Conservation (phyloP, 257 asterid genomes). For the Solanum pinnatisectum region DNA sequence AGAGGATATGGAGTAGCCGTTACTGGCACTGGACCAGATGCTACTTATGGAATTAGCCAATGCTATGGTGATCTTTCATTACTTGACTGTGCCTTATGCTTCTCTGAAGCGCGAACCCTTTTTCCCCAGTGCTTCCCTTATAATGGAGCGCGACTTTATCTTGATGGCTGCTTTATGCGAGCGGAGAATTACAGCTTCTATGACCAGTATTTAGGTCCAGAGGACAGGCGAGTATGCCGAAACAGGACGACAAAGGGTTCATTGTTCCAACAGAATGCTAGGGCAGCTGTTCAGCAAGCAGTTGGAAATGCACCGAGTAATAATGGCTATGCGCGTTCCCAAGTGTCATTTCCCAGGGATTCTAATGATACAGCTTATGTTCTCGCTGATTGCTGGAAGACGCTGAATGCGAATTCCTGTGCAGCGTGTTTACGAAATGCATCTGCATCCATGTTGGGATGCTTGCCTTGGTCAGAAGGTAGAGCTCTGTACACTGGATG, state of each 20-base stretch:
- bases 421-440: constrained; percentile 55
- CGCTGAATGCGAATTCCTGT: constrained; percentile 28
- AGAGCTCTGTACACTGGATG: constrained; percentile 57
- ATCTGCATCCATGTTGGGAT: constrained; percentile 21
- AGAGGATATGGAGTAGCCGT: constrained; percentile 4
- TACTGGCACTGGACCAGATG: constrained; percentile 2
- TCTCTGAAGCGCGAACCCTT: constrained; percentile 3
- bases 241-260: constrained; percentile 25
- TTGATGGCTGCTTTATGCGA: constrained; percentile 23
- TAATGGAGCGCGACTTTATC: neutral
- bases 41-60: constrained; percentile 8
- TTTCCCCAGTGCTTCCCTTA: constrained; percentile 4
- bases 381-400: constrained; percentile 60
- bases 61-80: constrained; percentile 21
- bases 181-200: constrained; percentile 5
- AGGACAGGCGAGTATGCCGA: constrained; percentile 43
- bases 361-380: constrained; percentile 32
- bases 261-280: constrained; percentile 22
- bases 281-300: constrained; percentile 30
- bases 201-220: constrained; percentile 22
- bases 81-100: constrained; percentile 10
- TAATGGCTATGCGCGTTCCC: constrained; percentile 35
- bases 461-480: constrained; percentile 60
- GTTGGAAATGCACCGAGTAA: constrained; percentile 26
- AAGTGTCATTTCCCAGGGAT: constrained; percentile 12